These are phyloP conservation scores for Pythium brachiatum DNA, from an alignment of 352 stramenopile genomes.

Conservation along the genomic window DNA sequence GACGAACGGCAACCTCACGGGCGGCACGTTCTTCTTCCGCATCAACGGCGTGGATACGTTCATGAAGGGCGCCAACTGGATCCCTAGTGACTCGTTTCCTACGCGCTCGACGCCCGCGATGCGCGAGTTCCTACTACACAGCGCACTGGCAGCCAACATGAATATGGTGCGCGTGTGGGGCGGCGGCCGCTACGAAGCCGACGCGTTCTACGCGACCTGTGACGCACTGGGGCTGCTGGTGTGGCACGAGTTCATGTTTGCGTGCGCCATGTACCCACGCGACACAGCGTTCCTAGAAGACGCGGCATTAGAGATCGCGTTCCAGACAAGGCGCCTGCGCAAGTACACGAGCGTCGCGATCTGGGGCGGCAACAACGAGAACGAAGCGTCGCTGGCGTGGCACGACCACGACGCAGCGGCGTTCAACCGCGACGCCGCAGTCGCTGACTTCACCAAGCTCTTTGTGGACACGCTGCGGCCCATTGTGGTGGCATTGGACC, in stretches of 20 bases:
- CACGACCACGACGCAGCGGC: constrained; percentile 25
- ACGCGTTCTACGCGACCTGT: constrained; percentile 79
- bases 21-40: constrained; percentile 74
- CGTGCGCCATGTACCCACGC: constrained; percentile 82
- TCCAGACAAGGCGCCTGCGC: constrained; percentile 61
- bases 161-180: constrained; percentile 90
- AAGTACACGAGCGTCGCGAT: constrained; percentile 85
- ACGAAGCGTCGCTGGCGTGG: constrained; percentile 61
- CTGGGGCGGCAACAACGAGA: constrained; percentile 91
- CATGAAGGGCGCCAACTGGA: constrained; percentile 80
- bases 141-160: constrained; percentile 67
- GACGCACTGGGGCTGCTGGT: constrained; percentile 84
- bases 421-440: constrained; percentile 79
- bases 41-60: constrained; percentile 69
- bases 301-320: constrained; percentile 52
- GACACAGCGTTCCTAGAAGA: constrained; percentile 58
- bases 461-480: constrained; percentile 77
- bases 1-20: constrained; percentile 35
- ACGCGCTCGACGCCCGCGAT: constrained; percentile 42
- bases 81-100: constrained; percentile 74
- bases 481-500: constrained; percentile 45
- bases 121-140: constrained; percentile 50
- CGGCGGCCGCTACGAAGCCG: constrained; percentile 81
- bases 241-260: constrained; percentile 92
- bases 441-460: constrained; percentile 75